Base-by-base conservation (phyloP, 2,329 filamentous ascomycete species). In the Nigrospora oryzae region DNA sequence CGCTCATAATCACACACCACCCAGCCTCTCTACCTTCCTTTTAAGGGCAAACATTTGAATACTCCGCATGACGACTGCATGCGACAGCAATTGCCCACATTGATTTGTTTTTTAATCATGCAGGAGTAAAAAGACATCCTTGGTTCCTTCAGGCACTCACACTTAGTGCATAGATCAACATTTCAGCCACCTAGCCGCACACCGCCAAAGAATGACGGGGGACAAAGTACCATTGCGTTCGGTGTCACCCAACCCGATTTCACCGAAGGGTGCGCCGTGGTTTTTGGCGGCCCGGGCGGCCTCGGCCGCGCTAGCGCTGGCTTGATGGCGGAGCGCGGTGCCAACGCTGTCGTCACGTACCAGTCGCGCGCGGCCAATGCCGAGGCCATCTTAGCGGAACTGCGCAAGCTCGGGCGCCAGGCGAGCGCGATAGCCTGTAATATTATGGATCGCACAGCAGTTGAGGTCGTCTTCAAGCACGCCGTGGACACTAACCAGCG, bases 191-290 rank as follows among this genome's bases (percentile, higher is more conserved):
- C 30, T 28, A 11, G 6, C 28, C 8, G 15, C 11, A 10, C 37
- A 11, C 12, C 6, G 3, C 12, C 11, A 23, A 39, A 16, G 14
- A 39, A 15, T 15, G 14, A 36, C 6, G 6, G 38, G 16, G 86
- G 87, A 11, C 87, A 91, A 38, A 38, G 14, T 17, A 41, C 43
- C 17, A 45, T 45, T 38, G 11, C 43, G 37, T 45, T 45, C 19
- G 43, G 43, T 36, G 38, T 45, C 33, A 45, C 43, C 32, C 16
- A 19, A 33, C 19, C 43, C 33, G 43, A 45, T 8, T 45, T 37
- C 11, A n/a, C 38, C 38, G 43, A 45, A 33, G 43, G 43, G 38
- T 45, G 43, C 43, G 43, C 43, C 43, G 38, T 45, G 28, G 19
- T 45, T 31, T 45, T 45, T 23, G 43, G 43, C 23, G 43, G 43